Percentiles rank a stretch among this genome's conserved stretches.
Conservation (phyloP, 768 basidiomycete genomes). For the Amanita rubescens region DNA sequence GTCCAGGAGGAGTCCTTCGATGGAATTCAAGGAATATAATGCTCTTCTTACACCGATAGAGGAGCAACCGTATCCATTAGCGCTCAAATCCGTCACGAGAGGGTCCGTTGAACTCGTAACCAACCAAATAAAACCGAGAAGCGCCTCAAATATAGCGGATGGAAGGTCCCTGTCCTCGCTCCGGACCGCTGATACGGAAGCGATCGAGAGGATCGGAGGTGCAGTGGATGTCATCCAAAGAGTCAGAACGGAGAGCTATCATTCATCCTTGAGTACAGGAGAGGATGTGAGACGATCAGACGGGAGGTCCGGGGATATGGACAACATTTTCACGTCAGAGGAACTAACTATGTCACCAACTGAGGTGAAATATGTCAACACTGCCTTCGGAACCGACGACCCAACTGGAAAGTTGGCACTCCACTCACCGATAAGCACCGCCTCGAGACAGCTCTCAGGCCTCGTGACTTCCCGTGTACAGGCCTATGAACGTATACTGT, state of each 20-base stretch:
- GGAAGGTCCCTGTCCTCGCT: constrained; percentile 46
- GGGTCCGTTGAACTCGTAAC: constrained; percentile 1
- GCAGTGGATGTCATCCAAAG: constrained; percentile 67
- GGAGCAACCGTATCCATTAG: background rate
- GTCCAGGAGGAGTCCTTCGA: constrained; percentile 22
- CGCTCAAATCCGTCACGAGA: background rate
- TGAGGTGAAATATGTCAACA: background rate
- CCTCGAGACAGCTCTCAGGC: constrained; percentile 14
- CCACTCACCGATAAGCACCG: background rate
- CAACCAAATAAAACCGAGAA: background rate
- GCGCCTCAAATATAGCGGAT: background rate
- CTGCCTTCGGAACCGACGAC: background rate
- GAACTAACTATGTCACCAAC: background rate
- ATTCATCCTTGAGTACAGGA: constrained; percentile 22
- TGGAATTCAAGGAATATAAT: constrained; percentile 49
- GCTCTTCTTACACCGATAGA: constrained; percentile 1
- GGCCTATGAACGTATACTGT: constrained; percentile 51
- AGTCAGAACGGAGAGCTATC: constrained; percentile 24
- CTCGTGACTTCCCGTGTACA: constrained; percentile 46
- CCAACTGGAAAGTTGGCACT: background rate
- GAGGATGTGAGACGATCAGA: constrained; percentile 17
- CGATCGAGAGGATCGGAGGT: constrained; percentile 57
- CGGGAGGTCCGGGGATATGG: background rate
- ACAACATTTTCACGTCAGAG: background rate
- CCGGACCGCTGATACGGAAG: constrained; percentile 61